Evolutionary conservation across 129 eudicot genomes (phyloP), one percentile per base, ranked within the genome.

Genomic region (Lonicera japonica): DNA sequence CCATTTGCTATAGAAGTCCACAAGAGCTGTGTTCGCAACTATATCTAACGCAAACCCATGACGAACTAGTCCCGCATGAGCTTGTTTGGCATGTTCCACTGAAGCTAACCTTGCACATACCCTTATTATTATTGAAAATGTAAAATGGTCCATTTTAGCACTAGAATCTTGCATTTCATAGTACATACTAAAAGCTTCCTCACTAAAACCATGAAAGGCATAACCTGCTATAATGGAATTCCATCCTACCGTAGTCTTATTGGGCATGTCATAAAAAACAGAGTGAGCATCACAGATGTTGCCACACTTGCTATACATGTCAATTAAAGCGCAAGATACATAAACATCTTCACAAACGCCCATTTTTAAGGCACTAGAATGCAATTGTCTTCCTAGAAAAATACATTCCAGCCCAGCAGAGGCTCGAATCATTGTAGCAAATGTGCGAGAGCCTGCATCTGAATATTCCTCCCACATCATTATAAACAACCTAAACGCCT

Each of bases 1-100:
- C 97, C 97, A 90, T 77, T 90, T 90, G 71, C 97, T 70, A 61
- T 86, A 90, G 41, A 90, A 83, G 68, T 90, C 97, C n/a, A 90
- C 83, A 25, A 90, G 95, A 0, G 97, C 89, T 0, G 97, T 86
- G 62, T 86, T 90, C 10, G 97, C 89, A 15, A 90, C 95, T 52
- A 81, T 68, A 48, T 90, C 95, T 17, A 60, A 78, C 57, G 85
- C 86, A 66, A 80, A 90, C 48, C 95, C 95, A 59, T 83, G 79
- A 25, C 97, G 91, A 5, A 90, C 85, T 16, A 90, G 80, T 10
- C 92, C 87, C 1, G 97, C 97, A 19, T 90, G 97, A 20, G 92
- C 92, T 72, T 86, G 97, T 65, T 90, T 90, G 14, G 86, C 95
- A 40, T 81, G 87, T 66, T 83, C 89, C 60, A 90, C 25, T 1